Conservation (phyloP, 768 basidiomycete species). For the Kwoniella sp. region DNA sequence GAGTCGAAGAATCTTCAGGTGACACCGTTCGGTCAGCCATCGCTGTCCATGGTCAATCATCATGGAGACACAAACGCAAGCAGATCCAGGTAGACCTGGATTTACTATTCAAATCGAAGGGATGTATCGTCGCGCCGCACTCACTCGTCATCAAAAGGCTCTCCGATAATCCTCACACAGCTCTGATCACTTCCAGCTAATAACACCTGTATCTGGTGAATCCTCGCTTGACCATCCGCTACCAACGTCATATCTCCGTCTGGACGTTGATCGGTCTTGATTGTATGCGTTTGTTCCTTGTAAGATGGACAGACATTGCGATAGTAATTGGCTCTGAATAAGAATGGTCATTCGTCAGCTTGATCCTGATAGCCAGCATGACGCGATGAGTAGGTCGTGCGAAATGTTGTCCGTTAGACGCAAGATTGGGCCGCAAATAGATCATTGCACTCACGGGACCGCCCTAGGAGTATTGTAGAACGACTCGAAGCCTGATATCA, state of each 20-base stretch:
- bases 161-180: constrained; percentile 48
- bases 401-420: not conserved
- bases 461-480: constrained; percentile 38
- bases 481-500: constrained; percentile 43
- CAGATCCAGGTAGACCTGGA: no score
- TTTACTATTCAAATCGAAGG: no score
- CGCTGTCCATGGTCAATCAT: no score
- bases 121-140: no score
- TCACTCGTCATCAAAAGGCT: constrained; percentile 51
- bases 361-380: no score
- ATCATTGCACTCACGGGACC: constrained; percentile 37
- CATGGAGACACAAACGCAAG: no score
- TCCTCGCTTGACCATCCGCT: constrained; percentile 33
- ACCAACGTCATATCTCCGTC: constrained; percentile 31
- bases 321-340: constrained; percentile 29
- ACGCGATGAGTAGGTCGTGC: no score
- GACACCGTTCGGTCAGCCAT: no score
- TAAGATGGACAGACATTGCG: constrained; percentile 27
- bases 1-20: constrained; percentile 52
- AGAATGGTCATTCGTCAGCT: constrained; percentile 8
- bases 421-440: not conserved
- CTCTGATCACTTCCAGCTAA: constrained; percentile 38
- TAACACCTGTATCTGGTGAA: constrained; percentile 45
- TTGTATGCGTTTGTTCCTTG: constrained; percentile 25
- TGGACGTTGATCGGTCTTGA: constrained; percentile 22